Base-by-base conservation (phyloP, 768 basidiomycete species). In the Jaapia argillacea region DNA sequence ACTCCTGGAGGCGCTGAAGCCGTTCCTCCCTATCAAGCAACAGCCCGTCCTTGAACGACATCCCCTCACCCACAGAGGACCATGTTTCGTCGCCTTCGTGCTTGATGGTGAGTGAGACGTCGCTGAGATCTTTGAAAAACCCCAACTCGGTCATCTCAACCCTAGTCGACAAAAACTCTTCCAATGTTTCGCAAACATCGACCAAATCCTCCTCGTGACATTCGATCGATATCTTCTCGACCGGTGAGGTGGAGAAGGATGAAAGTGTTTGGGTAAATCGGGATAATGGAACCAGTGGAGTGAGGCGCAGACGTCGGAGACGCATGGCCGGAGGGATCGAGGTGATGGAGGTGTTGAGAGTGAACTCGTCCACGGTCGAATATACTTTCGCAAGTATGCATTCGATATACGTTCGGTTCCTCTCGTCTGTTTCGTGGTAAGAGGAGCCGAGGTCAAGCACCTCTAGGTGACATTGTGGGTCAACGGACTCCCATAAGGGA, bases 141-240 rank as follows among this genome's bases (percentile, higher is more conserved):
- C 37, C 37, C 10, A 7, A 10, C 37, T 38, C 10, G 37, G 37
- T 21, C 13, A 7, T 12, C 10, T 10, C 37, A 21, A 7, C 37
- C 13, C 10, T 7, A 7, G 20, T 12, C 10, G 37, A 7, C 10
- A 38, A 21, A 21, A 38, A 10, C 13, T 22, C 37, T 47, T 74
- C 70, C 18, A 81, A 61, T 2, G 74, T 74, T 3, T 62, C 52
- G 53, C 78, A 79, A 23, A 75, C 65, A 48, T 81, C 79, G n/a
- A 72, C 69, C 6, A 78, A 70, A 51, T 80, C 78, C 48, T 79
- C 77, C 45, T 72, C 72, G 57, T 72, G 77, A 59, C 77, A 79
- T 47, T 75, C 70, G 41, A 79, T 63, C 5, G 72, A 72, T 14
- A 80, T 61, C 13, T 62, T 64, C 53, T 79, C 75, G 41, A 81